Evolutionary conservation across 1,139 yeast genomes (phyloP), one percentile per base, ranked within the genome.

Genomic region (Diutina sp.): DNA sequence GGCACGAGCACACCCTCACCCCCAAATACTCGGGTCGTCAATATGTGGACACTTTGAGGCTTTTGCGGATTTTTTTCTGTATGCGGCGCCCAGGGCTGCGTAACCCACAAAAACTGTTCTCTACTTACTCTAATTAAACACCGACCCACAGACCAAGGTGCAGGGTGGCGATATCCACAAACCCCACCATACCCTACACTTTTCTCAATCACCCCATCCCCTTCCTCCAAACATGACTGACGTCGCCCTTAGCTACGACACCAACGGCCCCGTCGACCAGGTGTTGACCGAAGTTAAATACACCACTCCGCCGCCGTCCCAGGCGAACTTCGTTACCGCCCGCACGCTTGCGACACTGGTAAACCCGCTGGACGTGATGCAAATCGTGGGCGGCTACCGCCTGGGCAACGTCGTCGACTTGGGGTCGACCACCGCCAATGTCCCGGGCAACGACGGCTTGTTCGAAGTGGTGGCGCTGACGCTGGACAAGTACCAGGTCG

Each of bases 281-380:
- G 53, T 50, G n/a, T 14, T 50, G 2, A 4, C 16, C 16, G 28
- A 32, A 7, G 32, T 44, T 9, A n/a, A 7, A 9, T 44, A 16
- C 46, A n/a, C 21, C n/a, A n/a, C 21, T 8, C 8, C 5, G 25
- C 25, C 25, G 12, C 21, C 12, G 3, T 3, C n/a, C 25, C 3
- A 50, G 7, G 12, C 28, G 5, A 29, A 29, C 38, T 4, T 5
- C 5, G 53, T 50, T 14, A 18, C 16, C 6, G 41, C 32, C 25
- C 32, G 32, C 16, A 30, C 44, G 12, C 21, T 50, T 7, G 25
- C 21, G n/a, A 50, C 53, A 7, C 53, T 38, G 41, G 44, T 50
- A 6, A 50, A 50, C 16, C 53, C 53, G 41, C 53, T 50, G 53
- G 53, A 50, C 16, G 53, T 50, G 28, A n/a, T 32, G n/a, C 53